Percentiles rank a stretch among this genome's conserved stretches.
Evolutionary conservation across 1,284 basidiomycete species (phyloP).

Genomic region (Boletus mariae): DNA sequence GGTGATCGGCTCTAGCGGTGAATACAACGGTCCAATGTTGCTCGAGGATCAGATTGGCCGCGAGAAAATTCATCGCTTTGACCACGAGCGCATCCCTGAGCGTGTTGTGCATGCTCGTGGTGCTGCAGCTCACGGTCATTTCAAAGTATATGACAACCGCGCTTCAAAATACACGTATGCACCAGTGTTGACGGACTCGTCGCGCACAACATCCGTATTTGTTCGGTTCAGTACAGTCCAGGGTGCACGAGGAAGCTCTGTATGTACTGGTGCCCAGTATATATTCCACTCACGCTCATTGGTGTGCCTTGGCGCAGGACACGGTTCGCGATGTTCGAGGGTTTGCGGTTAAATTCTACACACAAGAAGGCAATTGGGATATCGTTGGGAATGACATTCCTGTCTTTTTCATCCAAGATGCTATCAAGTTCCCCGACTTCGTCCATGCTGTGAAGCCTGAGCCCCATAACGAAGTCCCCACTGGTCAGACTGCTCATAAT

Average conservation of each 20-base stretch:
- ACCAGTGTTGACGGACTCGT: conserved; percentile 67
- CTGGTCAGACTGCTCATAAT: conserved; percentile 69
- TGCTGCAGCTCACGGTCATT: conserved; percentile 77
- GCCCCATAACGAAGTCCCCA: conserved; percentile 70
- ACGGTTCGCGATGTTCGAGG: conserved; percentile 83
- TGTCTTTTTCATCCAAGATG: conserved; percentile 84
- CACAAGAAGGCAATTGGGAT: conserved; percentile 79
- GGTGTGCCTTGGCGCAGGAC: conserved; percentile 40
- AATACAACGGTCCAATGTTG: conserved; percentile 48
- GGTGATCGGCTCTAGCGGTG: conserved; percentile 39
- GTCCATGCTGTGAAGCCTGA: conserved; percentile 80
- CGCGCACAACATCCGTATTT: conserved; percentile 69
- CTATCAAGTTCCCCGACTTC: conserved; percentile 81
- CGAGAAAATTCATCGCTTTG: conserved; percentile 75
- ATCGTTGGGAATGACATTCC: conserved; percentile 76
- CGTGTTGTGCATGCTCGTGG: conserved; percentile 75
- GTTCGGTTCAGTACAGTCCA: conserved; percentile 82
- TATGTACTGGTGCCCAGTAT: conserved; percentile 22
- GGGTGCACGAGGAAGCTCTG: conserved; percentile 70
- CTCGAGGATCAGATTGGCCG: conserved; percentile 67
- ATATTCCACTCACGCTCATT: background rate
- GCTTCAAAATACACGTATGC: conserved; percentile 65
- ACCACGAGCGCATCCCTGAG: conserved; percentile 86
- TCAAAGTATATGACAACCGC: conserved; percentile 65
- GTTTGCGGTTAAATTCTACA: conserved; percentile 81